Conservation (phyloP, 1,284 basidiomycete species). For the Malassezia dermatis region DNA sequence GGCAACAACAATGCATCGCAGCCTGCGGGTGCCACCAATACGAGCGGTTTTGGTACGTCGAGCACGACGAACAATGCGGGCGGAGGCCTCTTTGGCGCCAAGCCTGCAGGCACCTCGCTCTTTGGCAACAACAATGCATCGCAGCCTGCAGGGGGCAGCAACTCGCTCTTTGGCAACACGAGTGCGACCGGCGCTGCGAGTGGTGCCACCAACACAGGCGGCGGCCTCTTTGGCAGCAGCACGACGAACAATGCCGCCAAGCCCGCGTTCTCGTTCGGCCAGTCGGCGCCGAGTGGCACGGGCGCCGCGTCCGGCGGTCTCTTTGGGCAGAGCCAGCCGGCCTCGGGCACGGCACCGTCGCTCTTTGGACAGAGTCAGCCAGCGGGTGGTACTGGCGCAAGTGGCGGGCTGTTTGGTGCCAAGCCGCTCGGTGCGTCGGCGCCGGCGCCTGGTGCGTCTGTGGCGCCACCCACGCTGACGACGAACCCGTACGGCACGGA, state of each 20-base stretch:
- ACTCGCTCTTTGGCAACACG: neutral
- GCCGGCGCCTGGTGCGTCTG: slow-evolving; percentile 2
- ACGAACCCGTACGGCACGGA: slow-evolving; percentile 77
- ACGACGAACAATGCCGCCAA: slow-evolving; percentile 24
- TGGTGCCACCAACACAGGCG: neutral
- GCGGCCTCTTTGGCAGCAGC: slow-evolving; percentile 36
- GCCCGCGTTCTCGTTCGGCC: slow-evolving; percentile 39
- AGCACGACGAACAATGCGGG: neutral
- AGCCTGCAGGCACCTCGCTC: slow-evolving; percentile 39
- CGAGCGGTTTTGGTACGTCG: neutral
- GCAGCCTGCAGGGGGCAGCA: neutral
- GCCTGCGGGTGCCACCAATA: neutral
- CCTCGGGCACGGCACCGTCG: slow-evolving; percentile 16
- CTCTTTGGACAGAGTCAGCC: slow-evolving; percentile 23
- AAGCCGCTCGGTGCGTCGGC: slow-evolving; percentile 18
- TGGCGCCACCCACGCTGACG: slow-evolving; percentile 54
- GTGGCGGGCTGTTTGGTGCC: slow-evolving; percentile 19
- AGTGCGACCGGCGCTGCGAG: neutral
- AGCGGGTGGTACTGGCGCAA: slow-evolving; percentile 16
- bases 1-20: slow-evolving; percentile 6
- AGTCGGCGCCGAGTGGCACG: slow-evolving; percentile 17
- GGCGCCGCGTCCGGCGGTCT: slow-evolving; percentile 42
- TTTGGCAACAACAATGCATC: slow-evolving; percentile 20
- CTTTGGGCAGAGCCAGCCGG: slow-evolving; percentile 43
- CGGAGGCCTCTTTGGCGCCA: slow-evolving; percentile 38